These are phyloP conservation scores for Sambucus nigra DNA, from an alignment of 129 eudicot species.

Conservation along the genomic window DNA sequence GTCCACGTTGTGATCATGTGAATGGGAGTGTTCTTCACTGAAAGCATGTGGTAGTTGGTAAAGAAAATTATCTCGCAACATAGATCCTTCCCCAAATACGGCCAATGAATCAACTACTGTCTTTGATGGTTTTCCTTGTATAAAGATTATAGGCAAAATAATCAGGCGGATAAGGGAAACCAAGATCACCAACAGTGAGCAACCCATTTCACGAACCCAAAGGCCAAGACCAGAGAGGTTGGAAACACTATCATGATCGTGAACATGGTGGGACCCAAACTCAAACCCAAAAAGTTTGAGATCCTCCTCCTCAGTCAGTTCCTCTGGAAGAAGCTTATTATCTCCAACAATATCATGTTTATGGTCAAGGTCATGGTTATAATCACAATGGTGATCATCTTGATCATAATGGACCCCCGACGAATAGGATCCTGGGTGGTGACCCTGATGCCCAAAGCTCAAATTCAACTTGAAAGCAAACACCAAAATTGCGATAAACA, in stretches of 20 bases:
- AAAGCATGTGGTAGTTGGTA: too few species aligned
- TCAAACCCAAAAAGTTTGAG: conserved; percentile 42
- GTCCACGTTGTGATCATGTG: too few species aligned
- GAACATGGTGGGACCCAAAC: conserved; percentile 23
- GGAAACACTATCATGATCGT: conserved; percentile 17
- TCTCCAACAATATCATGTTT: conserved; percentile 10
- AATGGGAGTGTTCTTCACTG: too few species aligned
- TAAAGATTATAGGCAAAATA: conserved; percentile 68
- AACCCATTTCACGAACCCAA: conserved; percentile 82
- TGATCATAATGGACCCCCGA: conserved; percentile 25
- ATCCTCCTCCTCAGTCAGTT: conserved; percentile 92
- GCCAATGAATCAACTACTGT: conserved; percentile 78
- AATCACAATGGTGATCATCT: too few species aligned
- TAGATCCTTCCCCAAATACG: conserved; percentile 98
- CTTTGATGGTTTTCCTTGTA: conserved; percentile 83
- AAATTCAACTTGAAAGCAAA: conserved; percentile 15
- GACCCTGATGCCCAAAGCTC: conserved; percentile 32
- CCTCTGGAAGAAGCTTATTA: conserved; percentile 71
- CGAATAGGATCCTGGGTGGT: conserved; percentile 16
- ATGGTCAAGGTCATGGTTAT: too few species aligned
- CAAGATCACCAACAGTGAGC: conserved; percentile 87
- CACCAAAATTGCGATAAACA: conserved; percentile 15
- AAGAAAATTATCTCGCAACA: too few species aligned
- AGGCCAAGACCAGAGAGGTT: conserved; percentile 61
- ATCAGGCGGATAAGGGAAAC: conserved; percentile 88